A percentile compares a stretch with the other conserved stretches of the same genome.
Conservation (phyloP, 495 filamentous ascomycete genomes). For the Extremus antarcticus region DNA sequence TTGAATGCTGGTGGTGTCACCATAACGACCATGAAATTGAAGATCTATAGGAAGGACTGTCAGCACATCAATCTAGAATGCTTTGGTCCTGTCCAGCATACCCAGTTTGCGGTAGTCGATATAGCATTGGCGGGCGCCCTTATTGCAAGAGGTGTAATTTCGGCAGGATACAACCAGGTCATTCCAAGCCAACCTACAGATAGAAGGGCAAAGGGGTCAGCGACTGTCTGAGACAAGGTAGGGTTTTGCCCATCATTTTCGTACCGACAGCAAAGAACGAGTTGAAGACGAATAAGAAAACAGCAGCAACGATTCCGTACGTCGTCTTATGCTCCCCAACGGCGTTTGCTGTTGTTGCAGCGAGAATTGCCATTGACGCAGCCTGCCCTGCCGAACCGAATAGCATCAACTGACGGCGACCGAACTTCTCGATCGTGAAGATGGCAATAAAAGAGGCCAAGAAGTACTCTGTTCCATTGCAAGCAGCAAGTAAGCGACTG, state of each 20-base stretch:
- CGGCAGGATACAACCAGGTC: slow-evolving; percentile 48
- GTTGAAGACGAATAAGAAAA: slow-evolving; percentile 52
- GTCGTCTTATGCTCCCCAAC: slow-evolving; percentile 2
- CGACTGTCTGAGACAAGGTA: slow-evolving; percentile 18
- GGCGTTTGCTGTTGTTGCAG: slow-evolving; percentile 23
- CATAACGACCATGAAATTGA: slow-evolving; percentile 26
- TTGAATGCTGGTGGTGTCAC: slow-evolving; percentile 24
- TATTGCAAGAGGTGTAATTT: slow-evolving; percentile 44
- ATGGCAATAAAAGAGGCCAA: slow-evolving; percentile 39
- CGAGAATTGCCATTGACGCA: slow-evolving; percentile 39
- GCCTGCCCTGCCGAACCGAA: slow-evolving; percentile 41
- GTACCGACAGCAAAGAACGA: slow-evolving; percentile 45
- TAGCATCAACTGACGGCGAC: slow-evolving; percentile 45
- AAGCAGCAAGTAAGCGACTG: slow-evolving; percentile 32
- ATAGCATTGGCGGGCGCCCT: slow-evolving; percentile 44
- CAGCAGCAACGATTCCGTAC: slow-evolving; percentile 36
- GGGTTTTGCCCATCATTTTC: too few species aligned
- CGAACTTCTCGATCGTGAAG: slow-evolving; percentile 43
- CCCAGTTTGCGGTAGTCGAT: slow-evolving; percentile 28
- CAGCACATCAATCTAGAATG: not conserved
- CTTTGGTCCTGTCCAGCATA: not conserved
- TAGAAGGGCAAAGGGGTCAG: too few species aligned
- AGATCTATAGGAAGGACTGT: slow-evolving; percentile 3
- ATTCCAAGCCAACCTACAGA: slow-evolving; percentile 50
- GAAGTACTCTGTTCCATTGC: slow-evolving; percentile 44